Base-by-base conservation (phyloP, 768 basidiomycete genomes). In the Phanerodontia chrysosporium region DNA sequence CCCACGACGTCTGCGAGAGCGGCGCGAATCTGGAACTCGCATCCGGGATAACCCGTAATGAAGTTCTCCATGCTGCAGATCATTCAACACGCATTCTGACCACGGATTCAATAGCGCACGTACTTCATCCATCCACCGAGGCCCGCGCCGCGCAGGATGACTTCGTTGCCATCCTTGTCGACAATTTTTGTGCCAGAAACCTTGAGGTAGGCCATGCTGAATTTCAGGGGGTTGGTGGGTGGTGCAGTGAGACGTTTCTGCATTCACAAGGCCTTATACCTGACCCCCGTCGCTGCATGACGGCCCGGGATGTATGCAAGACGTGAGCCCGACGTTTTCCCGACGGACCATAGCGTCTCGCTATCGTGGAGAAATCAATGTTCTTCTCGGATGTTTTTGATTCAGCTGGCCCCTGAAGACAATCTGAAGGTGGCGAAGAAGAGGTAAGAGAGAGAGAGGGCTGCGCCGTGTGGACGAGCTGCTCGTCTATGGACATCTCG, bases 51-150 rank as follows among this genome's bases (percentile, higher is more conserved):
- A 12, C 89, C 90, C 60, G 84, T 80, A 56, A 89, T 87, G 68
- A 89, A 89, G 72, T 89, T 89, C 72, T 89, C 86, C 86, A 86
- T 86, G 67, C 84, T 87, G 44, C 22, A 49, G 42, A 55, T 60
- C 30, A 16, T 49, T 39, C n/a, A 55, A 18, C 39, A 53, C 32
- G 28, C 27, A 16, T 28, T n/a, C 16, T 27, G 36, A 48, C 49
- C 42, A 24, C 28, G 45, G 8, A 45, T n/a, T 44, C 51, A 14
- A 12, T n/a, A 28, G 13, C 45, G 1, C 7, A 66, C 89, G 72
- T 66, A 90, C 89, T 86, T 90, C 86, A 92, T 88, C 89, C 89
- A 90, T 69, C 90, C 89, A 64, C 89, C 89, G n/a, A 91, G 73
- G 14, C 89, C 87, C 53, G 89, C 89, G 25, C 90, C 90, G 54